Evolutionary conservation across 306 rosid genomes (phyloP).

Genomic region (Rosa multiflora): DNA sequence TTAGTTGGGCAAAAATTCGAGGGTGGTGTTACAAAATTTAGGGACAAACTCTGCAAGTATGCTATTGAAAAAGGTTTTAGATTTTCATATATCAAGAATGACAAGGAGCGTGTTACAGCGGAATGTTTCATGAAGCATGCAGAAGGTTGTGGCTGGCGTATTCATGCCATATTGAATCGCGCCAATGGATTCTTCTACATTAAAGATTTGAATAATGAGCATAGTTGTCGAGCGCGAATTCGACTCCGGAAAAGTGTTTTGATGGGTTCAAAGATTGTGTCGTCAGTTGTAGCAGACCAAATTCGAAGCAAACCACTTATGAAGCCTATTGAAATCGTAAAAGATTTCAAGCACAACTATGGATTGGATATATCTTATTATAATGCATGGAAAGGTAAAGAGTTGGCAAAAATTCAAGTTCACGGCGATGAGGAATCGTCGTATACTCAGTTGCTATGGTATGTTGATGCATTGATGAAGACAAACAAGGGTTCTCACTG

Average conservation of each 20-base stretch:
- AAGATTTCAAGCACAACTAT: neutral
- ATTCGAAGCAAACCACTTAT: neutral
- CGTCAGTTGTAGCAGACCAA: neutral
- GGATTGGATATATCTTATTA: neutral
- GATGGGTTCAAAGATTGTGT: neutral
- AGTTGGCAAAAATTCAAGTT: neutral
- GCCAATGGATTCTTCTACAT: neutral
- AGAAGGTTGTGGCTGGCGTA: neutral
- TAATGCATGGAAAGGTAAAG: neutral
- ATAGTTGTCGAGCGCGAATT: neutral
- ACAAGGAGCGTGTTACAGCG: neutral
- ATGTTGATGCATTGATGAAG: neutral
- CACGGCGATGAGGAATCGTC: neutral
- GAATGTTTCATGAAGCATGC: neutral
- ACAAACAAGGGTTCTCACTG: neutral
- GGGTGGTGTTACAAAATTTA: neutral
- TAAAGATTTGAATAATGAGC: neutral
- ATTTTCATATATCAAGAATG: neutral
- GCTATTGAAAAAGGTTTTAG: neutral
- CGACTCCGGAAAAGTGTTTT: neutral
- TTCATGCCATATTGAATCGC: neutral
- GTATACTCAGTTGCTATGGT: neutral
- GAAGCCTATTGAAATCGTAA: neutral
- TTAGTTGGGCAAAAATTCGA: neutral
- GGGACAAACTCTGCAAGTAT: neutral